Evolutionary conservation across 306 rosid genomes (phyloP).

Genomic region (Casuarina equisetifolia): DNA sequence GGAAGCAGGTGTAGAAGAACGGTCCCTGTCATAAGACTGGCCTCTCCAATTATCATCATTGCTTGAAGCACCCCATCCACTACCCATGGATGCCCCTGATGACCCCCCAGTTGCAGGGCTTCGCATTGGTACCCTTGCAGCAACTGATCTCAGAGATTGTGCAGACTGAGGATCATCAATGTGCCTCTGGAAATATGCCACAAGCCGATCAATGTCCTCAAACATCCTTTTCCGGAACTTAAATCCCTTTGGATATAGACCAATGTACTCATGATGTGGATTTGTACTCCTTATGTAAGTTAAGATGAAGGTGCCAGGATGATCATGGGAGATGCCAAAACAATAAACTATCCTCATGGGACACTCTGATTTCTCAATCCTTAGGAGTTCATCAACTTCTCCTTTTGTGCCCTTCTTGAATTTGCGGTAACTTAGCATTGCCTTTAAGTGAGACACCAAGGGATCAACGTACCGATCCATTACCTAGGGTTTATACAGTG

Average conservation of each 20-base stretch:
- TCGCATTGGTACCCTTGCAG: slow-evolving; percentile 99
- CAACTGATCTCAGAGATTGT: slow-evolving; percentile 92
- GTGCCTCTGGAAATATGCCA: slow-evolving; percentile 85
- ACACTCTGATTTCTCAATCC: slow-evolving; percentile 67
- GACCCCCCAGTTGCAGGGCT: slow-evolving; percentile 98
- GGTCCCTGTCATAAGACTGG: slow-evolving; percentile 76
- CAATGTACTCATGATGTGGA: slow-evolving; percentile 97
- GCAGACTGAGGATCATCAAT: slow-evolving; percentile 84
- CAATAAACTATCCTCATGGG: slow-evolving; percentile 90
- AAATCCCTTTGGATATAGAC: slow-evolving; percentile 97
- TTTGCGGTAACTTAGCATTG: slow-evolving; percentile 89
- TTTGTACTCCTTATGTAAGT: slow-evolving; percentile 85
- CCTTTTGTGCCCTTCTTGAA: slow-evolving; percentile 78
- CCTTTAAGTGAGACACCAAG: slow-evolving; percentile 75
- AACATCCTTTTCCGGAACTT: slow-evolving; percentile 94
- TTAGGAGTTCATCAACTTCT: slow-evolving; percentile 90
- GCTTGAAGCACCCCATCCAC: slow-evolving; percentile 83
- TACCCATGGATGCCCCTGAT: slow-evolving; percentile 72
- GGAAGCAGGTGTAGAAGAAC: slow-evolving; percentile 86
- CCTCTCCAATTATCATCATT: slow-evolving; percentile 84
- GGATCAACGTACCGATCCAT: slow-evolving; percentile 99
- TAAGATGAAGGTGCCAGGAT: slow-evolving; percentile 96
- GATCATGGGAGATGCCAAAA: slow-evolving; percentile 89
- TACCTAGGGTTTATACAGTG: slow-evolving; percentile 48
- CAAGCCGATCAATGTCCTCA: slow-evolving; percentile 93